Evolutionary conservation across 1,284 basidiomycete genomes (phyloP).

Genomic region (Bondarzewia mesenterica): DNA sequence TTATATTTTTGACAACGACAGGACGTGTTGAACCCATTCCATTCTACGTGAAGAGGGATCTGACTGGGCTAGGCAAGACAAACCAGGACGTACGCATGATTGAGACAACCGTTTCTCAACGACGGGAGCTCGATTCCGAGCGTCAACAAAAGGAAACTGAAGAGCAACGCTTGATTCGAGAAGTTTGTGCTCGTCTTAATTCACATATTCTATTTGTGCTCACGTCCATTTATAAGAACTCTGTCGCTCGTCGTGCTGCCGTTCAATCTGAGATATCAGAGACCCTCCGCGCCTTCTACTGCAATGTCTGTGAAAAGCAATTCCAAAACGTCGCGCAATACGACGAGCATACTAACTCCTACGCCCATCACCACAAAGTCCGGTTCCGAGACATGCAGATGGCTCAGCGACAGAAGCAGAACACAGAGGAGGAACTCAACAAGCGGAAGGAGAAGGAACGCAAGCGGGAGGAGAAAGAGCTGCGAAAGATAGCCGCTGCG

Average conservation of each 20-base stretch:
- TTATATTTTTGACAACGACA: too few species aligned
- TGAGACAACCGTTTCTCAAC: conserved; percentile 73
- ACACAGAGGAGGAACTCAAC: conserved; percentile 52
- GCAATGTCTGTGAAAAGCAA: conserved; percentile 74
- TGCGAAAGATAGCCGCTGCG: conserved; percentile 71
- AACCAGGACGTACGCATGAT: conserved; percentile 74
- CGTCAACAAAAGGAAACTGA: conserved; percentile 70
- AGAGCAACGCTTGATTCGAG: conserved; percentile 60
- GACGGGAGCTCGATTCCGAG: conserved; percentile 70
- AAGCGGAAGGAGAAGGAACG: conserved; percentile 76
- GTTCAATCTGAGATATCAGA: conserved; percentile 58
- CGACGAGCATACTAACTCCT: conserved; percentile 80
- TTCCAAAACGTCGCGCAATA: conserved; percentile 77
- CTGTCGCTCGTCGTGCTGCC: conserved; percentile 56
- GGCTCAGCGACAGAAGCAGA: conserved; percentile 40
- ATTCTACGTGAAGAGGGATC: conserved; percentile 68
- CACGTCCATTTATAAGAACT: conserved; percentile 35
- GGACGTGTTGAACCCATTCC: conserved; percentile 76
- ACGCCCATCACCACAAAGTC: conserved; percentile 76
- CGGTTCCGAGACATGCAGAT: conserved; percentile 72
- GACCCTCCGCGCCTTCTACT: conserved; percentile 69
- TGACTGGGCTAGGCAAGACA: conserved; percentile 69
- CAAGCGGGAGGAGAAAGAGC: conserved; percentile 73
- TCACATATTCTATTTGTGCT: conserved; percentile 1
- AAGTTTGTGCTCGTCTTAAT: conserved; percentile 34